A percentile compares a stretch with the other conserved stretches of the same genome.
These are phyloP conservation scores for Phytophthora palmivora DNA, from an alignment of 352 stramenopile genomes.

Conservation along the genomic window DNA sequence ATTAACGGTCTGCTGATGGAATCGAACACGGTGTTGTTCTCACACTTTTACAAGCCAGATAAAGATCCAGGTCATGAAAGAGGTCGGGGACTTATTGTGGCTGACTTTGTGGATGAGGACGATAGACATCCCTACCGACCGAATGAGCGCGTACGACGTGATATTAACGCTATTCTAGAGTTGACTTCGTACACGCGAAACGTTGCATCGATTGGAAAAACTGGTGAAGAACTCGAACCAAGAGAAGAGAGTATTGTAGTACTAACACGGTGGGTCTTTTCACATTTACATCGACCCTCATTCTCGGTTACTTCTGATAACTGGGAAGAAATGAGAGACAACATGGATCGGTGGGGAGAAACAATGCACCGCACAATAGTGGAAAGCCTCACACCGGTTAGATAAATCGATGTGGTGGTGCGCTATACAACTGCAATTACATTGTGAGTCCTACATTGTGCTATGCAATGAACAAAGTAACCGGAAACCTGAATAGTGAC, in stretches of 20 bases:
- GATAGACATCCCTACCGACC: slow-evolving; percentile 45
- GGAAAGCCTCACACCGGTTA: slow-evolving; percentile 27
- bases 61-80: slow-evolving; percentile 11
- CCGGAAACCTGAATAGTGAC: too few relatives aligned
- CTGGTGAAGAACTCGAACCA: slow-evolving; percentile 4
- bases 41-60: slow-evolving; percentile 33
- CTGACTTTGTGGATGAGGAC: slow-evolving; percentile 48
- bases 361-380: slow-evolving; percentile 40
- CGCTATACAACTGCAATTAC: too few relatives aligned
- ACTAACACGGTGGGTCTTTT: slow-evolving; percentile 41
- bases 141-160: slow-evolving; percentile 30
- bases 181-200: slow-evolving; percentile 37
- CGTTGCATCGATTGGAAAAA: slow-evolving; percentile 16
- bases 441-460: too few relatives aligned
- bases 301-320: slow-evolving; percentile 29
- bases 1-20: slow-evolving; percentile 42
- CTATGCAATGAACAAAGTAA: too few relatives aligned
- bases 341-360: slow-evolving; percentile 48
- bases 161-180: slow-evolving; percentile 45
- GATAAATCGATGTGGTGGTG: slow-evolving; percentile 3
- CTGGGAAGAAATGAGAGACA: slow-evolving; percentile 44
- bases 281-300: slow-evolving; percentile 33
- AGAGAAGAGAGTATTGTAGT: slow-evolving; percentile 41
- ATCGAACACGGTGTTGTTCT: slow-evolving; percentile 45
- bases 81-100: slow-evolving; percentile 38